These are phyloP conservation scores for Sporothrix mexicana DNA, from an alignment of 2,329 filamentous ascomycete species.

Conservation along the genomic window DNA sequence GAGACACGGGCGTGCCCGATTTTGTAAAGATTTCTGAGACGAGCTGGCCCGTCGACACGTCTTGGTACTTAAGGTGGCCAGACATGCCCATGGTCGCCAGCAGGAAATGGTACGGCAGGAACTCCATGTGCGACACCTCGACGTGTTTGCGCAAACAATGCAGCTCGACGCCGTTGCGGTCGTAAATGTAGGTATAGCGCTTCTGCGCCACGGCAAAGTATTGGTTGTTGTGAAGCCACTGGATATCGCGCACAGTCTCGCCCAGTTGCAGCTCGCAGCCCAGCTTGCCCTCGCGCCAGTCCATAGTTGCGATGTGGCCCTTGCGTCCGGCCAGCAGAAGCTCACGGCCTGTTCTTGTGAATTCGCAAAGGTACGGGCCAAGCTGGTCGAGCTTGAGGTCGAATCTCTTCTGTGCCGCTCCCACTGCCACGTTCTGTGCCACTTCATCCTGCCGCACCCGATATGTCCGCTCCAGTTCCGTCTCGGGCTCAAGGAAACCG, in stretches of 20 bases:
- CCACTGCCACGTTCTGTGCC: constrained; percentile 71
- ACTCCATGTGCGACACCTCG: constrained; percentile 93
- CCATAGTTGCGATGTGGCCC: constrained; percentile 94
- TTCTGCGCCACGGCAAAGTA: constrained; percentile 96
- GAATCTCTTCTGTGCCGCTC: constrained; percentile 91
- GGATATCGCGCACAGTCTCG: constrained; percentile 87
- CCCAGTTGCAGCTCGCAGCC: constrained; percentile 85
- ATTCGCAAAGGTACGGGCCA: constrained; percentile 88
- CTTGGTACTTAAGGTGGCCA: constrained; percentile 90
- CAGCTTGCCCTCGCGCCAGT: constrained; percentile 91
- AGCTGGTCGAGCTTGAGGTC: constrained; percentile 82
- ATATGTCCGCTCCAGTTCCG: constrained; percentile 88
- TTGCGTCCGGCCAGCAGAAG: constrained; percentile 86
- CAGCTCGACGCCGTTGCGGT: constrained; percentile 85
- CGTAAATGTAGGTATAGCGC: constrained; percentile 97
- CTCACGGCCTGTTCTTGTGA: constrained; percentile 86
- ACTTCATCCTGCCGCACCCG: constrained; percentile 92
- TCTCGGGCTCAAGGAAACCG: constrained; percentile 88
- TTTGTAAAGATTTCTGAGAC: constrained; percentile 85
- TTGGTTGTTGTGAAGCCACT: constrained; percentile 94
- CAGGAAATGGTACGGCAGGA: constrained; percentile 94
- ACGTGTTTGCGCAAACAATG: constrained; percentile 90
- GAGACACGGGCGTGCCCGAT: constrained; percentile 79
- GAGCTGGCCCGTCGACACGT: constrained; percentile 89
- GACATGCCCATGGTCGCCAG: constrained; percentile 82